phyloP scores from a whole-genome alignment of 371 early-diverging fungal genomes.

The Mortierella sp. region DNA sequence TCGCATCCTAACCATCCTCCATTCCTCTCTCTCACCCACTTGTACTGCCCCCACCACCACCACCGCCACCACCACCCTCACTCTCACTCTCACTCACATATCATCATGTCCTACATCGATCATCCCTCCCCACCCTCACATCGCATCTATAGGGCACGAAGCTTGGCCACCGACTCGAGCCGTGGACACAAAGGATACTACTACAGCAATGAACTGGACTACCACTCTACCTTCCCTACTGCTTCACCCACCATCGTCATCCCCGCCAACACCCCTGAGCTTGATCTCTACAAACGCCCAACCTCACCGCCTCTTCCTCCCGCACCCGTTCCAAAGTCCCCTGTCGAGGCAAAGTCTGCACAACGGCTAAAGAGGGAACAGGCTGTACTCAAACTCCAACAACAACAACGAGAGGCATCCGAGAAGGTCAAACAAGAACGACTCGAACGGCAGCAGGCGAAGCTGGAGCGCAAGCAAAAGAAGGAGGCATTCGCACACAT shows the following conservation, averaged over 20 bases:
- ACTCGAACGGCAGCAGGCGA: constrained; percentile 22
- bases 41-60: background rate
- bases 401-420: constrained; percentile 9
- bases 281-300: constrained; percentile 33
- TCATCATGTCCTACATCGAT: background rate
- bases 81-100: background rate
- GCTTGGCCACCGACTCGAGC: constrained; percentile 31
- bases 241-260: background rate
- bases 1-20: no score
- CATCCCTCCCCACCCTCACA: constrained; percentile 7
- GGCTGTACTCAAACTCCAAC: constrained; percentile 7
- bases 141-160: constrained; percentile 38
- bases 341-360: constrained; percentile 4
- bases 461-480: constrained; percentile 38
- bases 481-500: constrained; percentile 33
- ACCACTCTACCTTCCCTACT: background rate
- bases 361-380: constrained; percentile 19
- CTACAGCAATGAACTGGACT: constrained; percentile 2
- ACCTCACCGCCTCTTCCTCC: constrained; percentile 9
- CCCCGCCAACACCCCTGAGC: constrained; percentile 4
- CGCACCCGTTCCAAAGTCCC: background rate
- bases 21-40: no score
- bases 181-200: constrained; percentile 1
- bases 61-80: background rate
- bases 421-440: constrained; percentile 10